These are phyloP conservation scores for Alnus rubra DNA, from an alignment of 306 rosid species.

Conservation along the genomic window DNA sequence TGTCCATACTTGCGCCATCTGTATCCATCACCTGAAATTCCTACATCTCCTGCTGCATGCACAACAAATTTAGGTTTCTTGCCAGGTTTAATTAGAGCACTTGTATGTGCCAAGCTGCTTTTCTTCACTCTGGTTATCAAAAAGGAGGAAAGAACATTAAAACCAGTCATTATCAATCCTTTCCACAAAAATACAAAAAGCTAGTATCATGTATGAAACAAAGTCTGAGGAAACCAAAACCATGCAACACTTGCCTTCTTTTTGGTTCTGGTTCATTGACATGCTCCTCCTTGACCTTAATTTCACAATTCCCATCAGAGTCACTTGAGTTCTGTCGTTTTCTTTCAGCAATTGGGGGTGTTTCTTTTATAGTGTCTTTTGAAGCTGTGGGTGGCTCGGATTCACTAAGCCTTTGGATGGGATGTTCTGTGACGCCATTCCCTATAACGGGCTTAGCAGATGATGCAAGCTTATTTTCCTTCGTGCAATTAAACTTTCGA, in stretches of 20 bases:
- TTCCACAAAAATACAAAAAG: slow-evolving; percentile 16
- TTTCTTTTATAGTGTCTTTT: slow-evolving; percentile 52
- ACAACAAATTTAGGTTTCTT: slow-evolving; percentile 81
- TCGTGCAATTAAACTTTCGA: slow-evolving; percentile 45
- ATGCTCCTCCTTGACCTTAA: slow-evolving; percentile 61
- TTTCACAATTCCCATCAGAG: slow-evolving; percentile 51
- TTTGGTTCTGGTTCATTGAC: slow-evolving; percentile 58
- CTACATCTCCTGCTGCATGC: slow-evolving; percentile 94
- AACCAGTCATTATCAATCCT: slow-evolving; percentile 24
- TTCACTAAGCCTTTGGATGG: slow-evolving; percentile 40
- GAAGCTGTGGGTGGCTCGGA: slow-evolving; percentile 56
- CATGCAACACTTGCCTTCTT: slow-evolving; percentile 60
- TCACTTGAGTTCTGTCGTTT: slow-evolving; percentile 48
- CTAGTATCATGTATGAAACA: not conserved
- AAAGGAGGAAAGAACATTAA: slow-evolving; percentile 31
- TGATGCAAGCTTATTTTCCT: slow-evolving; percentile 48
- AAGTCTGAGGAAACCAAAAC: slow-evolving; percentile 18
- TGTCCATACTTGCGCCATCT: slow-evolving; percentile 99
- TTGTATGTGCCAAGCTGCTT: slow-evolving; percentile 45
- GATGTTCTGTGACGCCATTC: slow-evolving; percentile 40
- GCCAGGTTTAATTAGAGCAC: slow-evolving; percentile 50
- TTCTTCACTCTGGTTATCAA: slow-evolving; percentile 75
- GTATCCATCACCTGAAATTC: slow-evolving; percentile 91
- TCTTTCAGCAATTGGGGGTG: slow-evolving; percentile 45
- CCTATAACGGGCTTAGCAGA: slow-evolving; percentile 47